Percentiles rank a stretch among this genome's conserved stretches.
Conservation (phyloP, 2,329 filamentous ascomycete genomes). For the Ophiostoma novo-ulmi region DNA sequence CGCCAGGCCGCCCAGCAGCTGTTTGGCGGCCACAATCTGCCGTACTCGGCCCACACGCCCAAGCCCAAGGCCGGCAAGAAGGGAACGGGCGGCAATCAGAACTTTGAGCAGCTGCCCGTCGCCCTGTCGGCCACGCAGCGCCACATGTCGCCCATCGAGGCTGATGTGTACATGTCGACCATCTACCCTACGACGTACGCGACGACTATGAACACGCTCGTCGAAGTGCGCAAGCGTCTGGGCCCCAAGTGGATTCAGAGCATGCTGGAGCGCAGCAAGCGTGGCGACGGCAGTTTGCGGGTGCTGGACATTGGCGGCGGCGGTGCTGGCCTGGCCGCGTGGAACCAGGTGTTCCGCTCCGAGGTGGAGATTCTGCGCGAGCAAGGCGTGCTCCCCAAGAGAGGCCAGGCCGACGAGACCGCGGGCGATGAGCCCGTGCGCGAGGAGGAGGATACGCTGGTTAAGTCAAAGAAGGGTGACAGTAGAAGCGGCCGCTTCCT, state of each 20-base stretch:
- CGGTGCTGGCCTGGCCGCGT: constrained; percentile 68
- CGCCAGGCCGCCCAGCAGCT: constrained; percentile 62
- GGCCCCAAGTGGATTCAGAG: constrained; percentile 65
- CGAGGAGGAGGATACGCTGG: background rate
- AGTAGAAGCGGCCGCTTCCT: background rate
- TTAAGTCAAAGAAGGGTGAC: background rate
- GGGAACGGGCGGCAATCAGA: constrained; percentile 35
- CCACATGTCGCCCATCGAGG: constrained; percentile 69
- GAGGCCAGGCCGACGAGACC: constrained; percentile 35
- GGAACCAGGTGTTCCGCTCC: constrained; percentile 70
- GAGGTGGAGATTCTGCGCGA: constrained; percentile 71
- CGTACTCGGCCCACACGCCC: constrained; percentile 70
- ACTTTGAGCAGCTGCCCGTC: constrained; percentile 58
- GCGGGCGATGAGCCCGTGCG: background rate
- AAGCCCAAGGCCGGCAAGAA: constrained; percentile 11
- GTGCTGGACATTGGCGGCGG: constrained; percentile 71
- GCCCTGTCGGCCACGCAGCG: constrained; percentile 58
- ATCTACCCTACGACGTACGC: constrained; percentile 68
- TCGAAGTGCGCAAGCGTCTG: constrained; percentile 68
- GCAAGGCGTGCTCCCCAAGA: constrained; percentile 53
- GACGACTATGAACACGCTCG: constrained; percentile 59
- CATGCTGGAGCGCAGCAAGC: constrained; percentile 52
- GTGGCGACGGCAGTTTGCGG: constrained; percentile 51
- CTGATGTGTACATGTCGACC: constrained; percentile 64
- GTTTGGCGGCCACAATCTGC: constrained; percentile 73